Evolutionary conservation across 495 filamentous ascomycete species (phyloP).

Genomic region (Hypoxylon trugodes): DNA sequence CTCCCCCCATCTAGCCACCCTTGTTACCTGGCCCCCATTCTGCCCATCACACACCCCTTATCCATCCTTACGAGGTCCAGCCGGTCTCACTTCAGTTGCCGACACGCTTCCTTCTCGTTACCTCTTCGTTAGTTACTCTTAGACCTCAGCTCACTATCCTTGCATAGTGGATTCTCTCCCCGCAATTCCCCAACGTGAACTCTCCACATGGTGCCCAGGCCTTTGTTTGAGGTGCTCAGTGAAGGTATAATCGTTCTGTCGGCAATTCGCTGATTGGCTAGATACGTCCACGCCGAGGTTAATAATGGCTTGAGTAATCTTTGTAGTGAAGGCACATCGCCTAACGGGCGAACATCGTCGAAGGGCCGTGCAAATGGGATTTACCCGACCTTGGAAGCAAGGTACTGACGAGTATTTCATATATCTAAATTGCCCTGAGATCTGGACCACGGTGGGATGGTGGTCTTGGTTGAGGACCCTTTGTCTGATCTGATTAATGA

Average conservation of each 20-base stretch:
- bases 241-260: slow-evolving; percentile 27
- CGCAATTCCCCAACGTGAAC: slow-evolving; percentile 33
- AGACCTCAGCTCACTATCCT: slow-evolving; percentile 15
- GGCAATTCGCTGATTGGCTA: slow-evolving; percentile 46
- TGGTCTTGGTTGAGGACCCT: slow-evolving; percentile 20
- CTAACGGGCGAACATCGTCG: slow-evolving; percentile 18
- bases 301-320: slow-evolving; percentile 37
- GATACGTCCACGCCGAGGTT: slow-evolving; percentile 22
- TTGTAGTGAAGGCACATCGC: slow-evolving; percentile 1
- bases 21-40: too few species aligned
- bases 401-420: slow-evolving; percentile 36
- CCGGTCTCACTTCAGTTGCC: slow-evolving; percentile 40
- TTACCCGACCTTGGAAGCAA: slow-evolving; percentile 34
- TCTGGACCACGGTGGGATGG: slow-evolving; percentile 35
- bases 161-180: slow-evolving; percentile 28
- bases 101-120: slow-evolving; percentile 18
- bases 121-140: slow-evolving; percentile 3
- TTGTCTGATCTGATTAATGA: slow-evolving; percentile 35
- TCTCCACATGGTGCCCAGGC: slow-evolving; percentile 32
- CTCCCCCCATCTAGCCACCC: too few species aligned
- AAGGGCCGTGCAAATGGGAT: slow-evolving; percentile 6
- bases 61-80: too few species aligned
- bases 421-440: slow-evolving; percentile 42
- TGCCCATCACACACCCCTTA: too few species aligned
- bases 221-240: slow-evolving; percentile 21